Percentiles rank a stretch among this genome's conserved stretches.
These are phyloP conservation scores for Rhizodiscina lignyota DNA, from an alignment of 495 filamentous ascomycete genomes.

Conservation along the genomic window DNA sequence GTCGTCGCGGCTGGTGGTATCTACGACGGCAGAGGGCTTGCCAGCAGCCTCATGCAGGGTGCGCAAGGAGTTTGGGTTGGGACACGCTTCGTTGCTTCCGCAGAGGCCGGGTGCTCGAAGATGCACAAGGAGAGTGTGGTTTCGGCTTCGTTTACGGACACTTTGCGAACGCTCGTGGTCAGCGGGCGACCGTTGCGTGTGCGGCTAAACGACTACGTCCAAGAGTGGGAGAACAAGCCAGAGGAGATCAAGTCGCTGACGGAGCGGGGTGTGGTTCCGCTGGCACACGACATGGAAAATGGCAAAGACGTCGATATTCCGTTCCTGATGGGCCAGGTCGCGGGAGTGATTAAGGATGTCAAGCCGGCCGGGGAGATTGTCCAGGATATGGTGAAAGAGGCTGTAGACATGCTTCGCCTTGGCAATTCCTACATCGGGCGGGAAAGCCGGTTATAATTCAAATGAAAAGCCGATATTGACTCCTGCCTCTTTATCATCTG, in stretches of 20 bases:
- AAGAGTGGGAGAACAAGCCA: constrained; percentile 58
- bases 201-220: constrained; percentile 66
- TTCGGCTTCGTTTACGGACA: constrained; percentile 53
- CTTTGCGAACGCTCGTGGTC: constrained; percentile 59
- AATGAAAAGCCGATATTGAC: not conserved
- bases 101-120: constrained; percentile 60
- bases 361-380: constrained; percentile 71
- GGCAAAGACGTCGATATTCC: constrained; percentile 62
- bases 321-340: constrained; percentile 89
- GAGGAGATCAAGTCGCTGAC: constrained; percentile 56
- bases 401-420: constrained; percentile 48
- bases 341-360: constrained; percentile 53
- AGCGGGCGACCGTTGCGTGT: constrained; percentile 66
- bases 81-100: constrained; percentile 65
- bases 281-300: constrained; percentile 66
- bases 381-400: constrained; percentile 70
- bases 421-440: constrained; percentile 28
- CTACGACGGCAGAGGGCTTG: constrained; percentile 22
- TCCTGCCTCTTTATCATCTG: too few species aligned
- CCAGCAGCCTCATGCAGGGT: constrained; percentile 24
- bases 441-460: constrained; percentile 26
- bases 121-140: constrained; percentile 74
- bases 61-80: constrained; percentile 34
- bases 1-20: constrained; percentile 27
- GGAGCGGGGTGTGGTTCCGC: constrained; percentile 54